These are phyloP conservation scores for Trichocladium antarcticum DNA, from an alignment of 495 filamentous ascomycete genomes.

Conservation along the genomic window DNA sequence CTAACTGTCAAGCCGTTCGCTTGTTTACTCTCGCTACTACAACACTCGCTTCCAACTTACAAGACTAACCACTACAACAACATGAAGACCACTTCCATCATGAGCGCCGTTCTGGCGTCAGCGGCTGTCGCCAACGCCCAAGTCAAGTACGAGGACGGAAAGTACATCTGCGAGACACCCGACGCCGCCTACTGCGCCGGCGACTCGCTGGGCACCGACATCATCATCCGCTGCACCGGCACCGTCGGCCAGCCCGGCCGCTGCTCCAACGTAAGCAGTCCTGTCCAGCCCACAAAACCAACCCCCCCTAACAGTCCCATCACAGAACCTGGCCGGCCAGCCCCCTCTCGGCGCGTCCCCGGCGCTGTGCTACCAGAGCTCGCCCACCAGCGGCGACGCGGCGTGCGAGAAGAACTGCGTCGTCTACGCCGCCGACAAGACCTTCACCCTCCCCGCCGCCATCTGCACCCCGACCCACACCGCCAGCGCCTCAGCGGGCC, in stretches of 20 bases:
- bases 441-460: conserved; percentile 18
- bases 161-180: conserved; percentile 13
- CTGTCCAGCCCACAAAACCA: neutral
- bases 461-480: conserved; percentile 21
- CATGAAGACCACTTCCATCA: conserved; percentile 25
- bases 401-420: conserved; percentile 32
- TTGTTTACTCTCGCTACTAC: neutral
- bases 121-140: conserved; percentile 23
- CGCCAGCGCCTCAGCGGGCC: neutral
- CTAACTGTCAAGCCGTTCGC: neutral
- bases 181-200: conserved; percentile 24
- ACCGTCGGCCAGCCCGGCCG: conserved; percentile 14
- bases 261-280: conserved; percentile 19
- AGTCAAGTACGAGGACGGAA: conserved; percentile 13
- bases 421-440: conserved; percentile 18
- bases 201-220: conserved; percentile 22
- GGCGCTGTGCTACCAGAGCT: conserved; percentile 21
- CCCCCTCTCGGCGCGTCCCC: conserved; percentile 17
- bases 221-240: conserved; percentile 27
- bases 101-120: conserved; percentile 15
- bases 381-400: conserved; percentile 18
- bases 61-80: neutral
- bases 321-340: conserved; percentile 23
- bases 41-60: neutral
- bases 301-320: neutral